Base-by-base conservation (phyloP, 148 eudicot species). In the Beta vulgaris region DNA sequence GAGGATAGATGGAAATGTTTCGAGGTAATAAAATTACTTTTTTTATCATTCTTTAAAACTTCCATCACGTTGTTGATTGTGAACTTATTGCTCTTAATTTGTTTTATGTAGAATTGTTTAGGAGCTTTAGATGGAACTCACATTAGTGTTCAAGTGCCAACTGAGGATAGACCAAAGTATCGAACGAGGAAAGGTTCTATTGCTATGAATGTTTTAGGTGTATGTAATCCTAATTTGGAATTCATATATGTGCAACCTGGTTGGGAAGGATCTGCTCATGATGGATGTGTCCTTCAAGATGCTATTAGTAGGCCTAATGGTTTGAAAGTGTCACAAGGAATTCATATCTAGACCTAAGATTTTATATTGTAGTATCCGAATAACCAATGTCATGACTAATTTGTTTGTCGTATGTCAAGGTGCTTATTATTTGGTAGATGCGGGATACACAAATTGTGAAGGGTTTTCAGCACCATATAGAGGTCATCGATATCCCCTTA, bases 1-100 rank as follows among this genome's bases (percentile, higher is more conserved):
- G 51, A 73, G 57, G 36, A 23, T 1, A 73, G 67, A 28, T 73
- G 76, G 19, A 73, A 73, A 36, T 36, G 49, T 53, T 58, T 73
- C 37, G 37, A 71, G 63, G 74, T 71, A 53, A 19, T 54, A 26
- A 43, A 26, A 48, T 28, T 48, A 43, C 51, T 26, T 2, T 7
- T 14, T 23, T 44, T 13, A 0, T 26, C 3, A 28, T 31, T 60
- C 13, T 60, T 26, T 26, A 9, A 2, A 57, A 14, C 25, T 15
- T 10, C 46, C 3, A 14, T 5, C 6, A n/a, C 51, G 1, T 0
- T 40, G 21, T 39, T n/a, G 2, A 3, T 39, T 39, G 2, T 6
- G 3, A 7, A 39, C 39, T 0, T 3, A 21, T 26, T 25, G 1
- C 4, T 14, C 14, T 48, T 0, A 4, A 21, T 25, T 51, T 31